These are phyloP conservation scores for Penicillium freii DNA, from an alignment of 2,329 filamentous ascomycete genomes.

Conservation along the genomic window DNA sequence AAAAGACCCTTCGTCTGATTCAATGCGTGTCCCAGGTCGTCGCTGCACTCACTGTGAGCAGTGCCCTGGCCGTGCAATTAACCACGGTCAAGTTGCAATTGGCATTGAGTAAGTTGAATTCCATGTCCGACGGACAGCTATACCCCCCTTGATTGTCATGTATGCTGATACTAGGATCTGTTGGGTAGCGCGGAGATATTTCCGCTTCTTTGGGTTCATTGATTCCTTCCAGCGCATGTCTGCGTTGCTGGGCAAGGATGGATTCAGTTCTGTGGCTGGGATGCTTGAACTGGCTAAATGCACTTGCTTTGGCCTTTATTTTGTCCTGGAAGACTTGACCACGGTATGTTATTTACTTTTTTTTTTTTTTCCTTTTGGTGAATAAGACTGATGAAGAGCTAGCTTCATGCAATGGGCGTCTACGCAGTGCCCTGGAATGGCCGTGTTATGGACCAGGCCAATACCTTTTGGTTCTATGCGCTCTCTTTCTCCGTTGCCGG, in stretches of 20 bases:
- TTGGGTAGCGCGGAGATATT: slow-evolving; percentile 55
- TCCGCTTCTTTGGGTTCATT: slow-evolving; percentile 68
- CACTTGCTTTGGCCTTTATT: slow-evolving; percentile 64
- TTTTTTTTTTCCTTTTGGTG: not conserved
- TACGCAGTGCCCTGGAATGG: slow-evolving; percentile 45
- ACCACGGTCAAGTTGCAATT: slow-evolving; percentile 41
- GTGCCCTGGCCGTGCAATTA: slow-evolving; percentile 36
- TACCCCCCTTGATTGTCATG: not conserved
- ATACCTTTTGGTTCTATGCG: slow-evolving; percentile 68
- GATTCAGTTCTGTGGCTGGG: slow-evolving; percentile 20
- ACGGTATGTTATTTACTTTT: slow-evolving; percentile 49
- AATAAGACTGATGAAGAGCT: slow-evolving; percentile 13
- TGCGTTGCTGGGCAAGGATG: slow-evolving; percentile 37
- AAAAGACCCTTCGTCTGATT: slow-evolving; percentile 41
- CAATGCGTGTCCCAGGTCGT: slow-evolving; percentile 39
- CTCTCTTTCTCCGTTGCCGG: slow-evolving; percentile 53
- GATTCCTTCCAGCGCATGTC: slow-evolving; percentile 57
- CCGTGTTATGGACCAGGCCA: slow-evolving; percentile 57
- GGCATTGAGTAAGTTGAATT: slow-evolving; percentile 40
- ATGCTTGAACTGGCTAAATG: slow-evolving; percentile 56
- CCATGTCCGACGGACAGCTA: not conserved
- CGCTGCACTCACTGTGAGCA: slow-evolving; percentile 27
- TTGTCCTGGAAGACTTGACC: slow-evolving; percentile 64
- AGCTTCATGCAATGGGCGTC: slow-evolving; percentile 53
- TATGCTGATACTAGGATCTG: slow-evolving; percentile 6